Conservation (phyloP, 1,139 yeast genomes). For the Yamadazyma blattariae region DNA sequence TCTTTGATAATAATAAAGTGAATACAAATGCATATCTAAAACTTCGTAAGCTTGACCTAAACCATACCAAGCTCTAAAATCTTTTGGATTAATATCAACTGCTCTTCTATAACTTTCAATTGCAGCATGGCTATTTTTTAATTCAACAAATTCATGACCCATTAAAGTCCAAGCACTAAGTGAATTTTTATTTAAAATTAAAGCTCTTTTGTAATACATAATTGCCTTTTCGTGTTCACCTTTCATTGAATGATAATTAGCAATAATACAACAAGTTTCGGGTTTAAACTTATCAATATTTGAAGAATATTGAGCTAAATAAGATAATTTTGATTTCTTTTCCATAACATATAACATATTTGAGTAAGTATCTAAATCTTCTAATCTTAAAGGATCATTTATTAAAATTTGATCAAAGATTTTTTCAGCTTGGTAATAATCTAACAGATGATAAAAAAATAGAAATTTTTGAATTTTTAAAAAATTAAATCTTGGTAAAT, state of each 20-base stretch:
- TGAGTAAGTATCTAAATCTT: constrained; percentile 88
- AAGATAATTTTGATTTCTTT: constrained; percentile 78
- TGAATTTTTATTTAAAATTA: constrained; percentile 75
- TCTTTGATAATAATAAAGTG: constrained; percentile 86
- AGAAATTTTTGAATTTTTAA: constrained; percentile 79
- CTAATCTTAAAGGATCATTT: constrained; percentile 83
- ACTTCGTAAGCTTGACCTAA: constrained; percentile 98
- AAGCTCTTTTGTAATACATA: constrained; percentile 86
- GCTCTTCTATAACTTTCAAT: constrained; percentile 94
- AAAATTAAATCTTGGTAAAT: constrained; percentile 73
- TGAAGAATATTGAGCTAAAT: constrained; percentile 80
- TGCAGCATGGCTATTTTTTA: constrained; percentile 96
- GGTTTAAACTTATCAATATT: constrained; percentile 86
- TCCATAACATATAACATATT: constrained; percentile 95
- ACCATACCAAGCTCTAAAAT: constrained; percentile 98
- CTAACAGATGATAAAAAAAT: constrained; percentile 75
- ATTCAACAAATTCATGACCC: constrained; percentile 98
- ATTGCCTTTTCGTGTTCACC: constrained; percentile 96
- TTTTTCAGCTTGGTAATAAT: constrained; percentile 74
- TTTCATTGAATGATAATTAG: constrained; percentile 88
- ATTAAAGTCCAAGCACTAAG: constrained; percentile 95
- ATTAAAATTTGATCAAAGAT: constrained; percentile 73
- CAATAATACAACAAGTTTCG: constrained; percentile 92
- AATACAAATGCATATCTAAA: constrained; percentile 90
- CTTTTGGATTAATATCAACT: constrained; percentile 82